Base-by-base conservation (phyloP, 371 early-diverging fungal species). In the Chytridium lagenaria region DNA sequence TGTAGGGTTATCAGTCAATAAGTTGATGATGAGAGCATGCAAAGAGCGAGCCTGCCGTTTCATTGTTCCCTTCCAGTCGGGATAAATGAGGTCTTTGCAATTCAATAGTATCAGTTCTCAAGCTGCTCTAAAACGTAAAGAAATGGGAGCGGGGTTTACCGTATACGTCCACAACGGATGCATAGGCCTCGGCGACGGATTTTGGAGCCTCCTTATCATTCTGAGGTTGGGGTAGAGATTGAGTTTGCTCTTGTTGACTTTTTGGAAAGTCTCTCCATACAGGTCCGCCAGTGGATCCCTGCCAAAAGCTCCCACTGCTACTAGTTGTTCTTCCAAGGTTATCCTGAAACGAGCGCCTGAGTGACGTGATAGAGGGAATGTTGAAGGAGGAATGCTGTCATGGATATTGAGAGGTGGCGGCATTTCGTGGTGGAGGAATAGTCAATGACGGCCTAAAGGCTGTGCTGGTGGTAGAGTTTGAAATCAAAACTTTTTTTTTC, bases 1-100 rank as follows among this genome's bases (percentile, higher is more conserved):
- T 12, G 61, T 61, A 7, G 61, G 61, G 23, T 15, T 34, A 5
- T 28, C 36, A 7, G 61, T 12, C 12, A 61, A 34, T 28, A 61
- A 34, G 36, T 61, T 61, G 36, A 61, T 12, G 12, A 61, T 61
- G 36, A 61, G 61, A 12, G 61, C 3, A 61, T 61, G 61, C 7
- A 61, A 34, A 34, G 26, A 26, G 2, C 36, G 30, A 34, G 61
- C 30, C 16, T 37, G 36, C 10, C 61, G 61, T 5, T 37, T 7
- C 34, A 61, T 36, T 28, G 36, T 61, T 7, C 34, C 30, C 10
- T 28, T 28, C 61, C 61, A 61, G 37, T 61, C 61, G 3, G 36
- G 61, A 23, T 61, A 61, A 2, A 61, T 7, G 23, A 61, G 36
- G 37, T 61, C 61, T 55, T 16, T 37, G 26, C 44, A 7, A 44